Evolutionary conservation across 2,329 filamentous ascomycete genomes (phyloP), one percentile per base, ranked within the genome.

Genomic region (Arthrobotrys pseudoclavata): DNA sequence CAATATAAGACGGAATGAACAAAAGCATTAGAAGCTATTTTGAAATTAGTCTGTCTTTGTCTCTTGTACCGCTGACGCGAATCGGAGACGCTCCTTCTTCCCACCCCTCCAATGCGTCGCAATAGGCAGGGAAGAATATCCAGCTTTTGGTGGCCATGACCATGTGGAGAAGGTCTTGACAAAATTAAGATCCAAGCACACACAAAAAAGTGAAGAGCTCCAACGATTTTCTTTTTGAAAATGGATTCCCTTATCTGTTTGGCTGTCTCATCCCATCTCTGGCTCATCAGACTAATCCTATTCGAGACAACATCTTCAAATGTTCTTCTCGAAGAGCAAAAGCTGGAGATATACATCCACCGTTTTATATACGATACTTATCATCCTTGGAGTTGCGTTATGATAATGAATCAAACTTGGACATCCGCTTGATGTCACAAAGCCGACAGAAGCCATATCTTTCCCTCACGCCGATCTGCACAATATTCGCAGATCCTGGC

Each of bases 251-350:
- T 76, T 76, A 76, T 76, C 72, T 76, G 72, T 69, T 76, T 76
- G 66, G 72, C 47, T 76, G 72, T 76, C 72, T 76, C 72, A 76
- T 76, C 72, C 72, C 72, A 76, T 76, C 72, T 76, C 62, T 67
- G 29, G 71, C 64, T 61, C 72, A 70, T 70, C 72, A 69, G 61
- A 66, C 72, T 70, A 76, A 45, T 52, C 72, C 72, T 67, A 66
- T 70, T 76, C 34, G 50, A 62, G 72, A 45, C 71, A 18, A 7
- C 37, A 26, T 60, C 40, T 50, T 50, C 42, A 45, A 42, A 57
- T 34, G 52, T 69, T 50, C 50, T 68, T 68, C 37, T 68, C 31
- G 29, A 68, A 57, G 29, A 22, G 29, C 55, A 26, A 42, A 60
- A 40, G 55, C 29, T 57, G 55, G 55, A 40, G 34, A 42, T 60